Base-by-base conservation (phyloP, 202 grass and related monocot species). In the Carex arenaria region DNA sequence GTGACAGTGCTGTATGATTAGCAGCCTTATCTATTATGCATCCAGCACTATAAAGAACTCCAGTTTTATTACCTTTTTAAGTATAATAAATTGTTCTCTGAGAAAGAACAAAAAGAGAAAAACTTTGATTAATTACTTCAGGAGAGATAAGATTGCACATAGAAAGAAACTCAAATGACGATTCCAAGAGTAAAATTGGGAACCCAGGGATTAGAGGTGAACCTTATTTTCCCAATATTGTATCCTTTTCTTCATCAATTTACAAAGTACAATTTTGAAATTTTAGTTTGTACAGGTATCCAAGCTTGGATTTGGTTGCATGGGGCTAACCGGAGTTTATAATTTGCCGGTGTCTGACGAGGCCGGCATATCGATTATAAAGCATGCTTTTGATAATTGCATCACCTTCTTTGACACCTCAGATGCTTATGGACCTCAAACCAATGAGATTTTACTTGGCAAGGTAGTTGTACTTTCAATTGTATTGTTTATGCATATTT, bases 321-420 rank as follows among this genome's bases (percentile, higher is more conserved):
- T 67, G 43, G 83, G 57, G 82, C 64, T 88, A 18, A 59, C 42
- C 1, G 87, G 75, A 74, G 28, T 49, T 3, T 85, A 76, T 31
- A 76, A 74, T 38, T 3, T 38, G 34, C 78, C 87, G 4, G 4
- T 81, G 10, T 10, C 64, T 4, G 77, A 85, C 1, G 77, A 81
- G 28, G 60, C 14, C 10, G 67, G 75, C 7, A 82, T 88, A 18
- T 36, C 77, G 10, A 59, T 85, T n/a, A 68, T 89, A 78, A 75
- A 85, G 30, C 76, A 85, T 30, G 87, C 67, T 3, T 85, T 89
- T 64, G 66, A 56, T 22, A 64, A 64, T 1, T 67, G 87, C 34
- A 77, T 89, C 42, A 85, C 75, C 28, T 89, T 89, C 47, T 82
- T 89, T 72, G 83, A 89, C n/a, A 89, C 83, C 67, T 72, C 77